These are phyloP conservation scores for Hagleromyces aurorensis DNA, from an alignment of 805 yeast species.

Conservation along the genomic window DNA sequence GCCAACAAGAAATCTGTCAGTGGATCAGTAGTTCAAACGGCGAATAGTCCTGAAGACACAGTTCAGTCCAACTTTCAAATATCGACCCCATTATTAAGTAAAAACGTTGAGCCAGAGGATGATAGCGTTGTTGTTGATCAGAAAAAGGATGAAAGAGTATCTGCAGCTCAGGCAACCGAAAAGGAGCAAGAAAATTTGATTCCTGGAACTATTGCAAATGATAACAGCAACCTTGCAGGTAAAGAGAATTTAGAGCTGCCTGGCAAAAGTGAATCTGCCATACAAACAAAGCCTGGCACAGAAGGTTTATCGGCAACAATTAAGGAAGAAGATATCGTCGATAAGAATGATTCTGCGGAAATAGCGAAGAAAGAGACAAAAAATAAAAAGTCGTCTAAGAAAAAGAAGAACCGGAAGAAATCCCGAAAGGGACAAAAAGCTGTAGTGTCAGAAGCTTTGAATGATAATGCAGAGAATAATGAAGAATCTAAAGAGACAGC, in stretches of 20 bases:
- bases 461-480: too few species aligned
- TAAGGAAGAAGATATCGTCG: slow-evolving; percentile 4
- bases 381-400: not conserved
- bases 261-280: not conserved
- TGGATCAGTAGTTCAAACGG: too few species aligned
- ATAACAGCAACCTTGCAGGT: slow-evolving; percentile 6
- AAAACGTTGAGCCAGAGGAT: slow-evolving; percentile 6
- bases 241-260: slow-evolving; percentile 4
- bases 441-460: too few species aligned
- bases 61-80: too few species aligned
- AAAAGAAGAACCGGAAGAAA: not conserved
- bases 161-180: slow-evolving; percentile 2
- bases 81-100: too few species aligned
- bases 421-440: too few species aligned
- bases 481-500: too few species aligned
- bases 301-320: slow-evolving; percentile 10
- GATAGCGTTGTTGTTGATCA: slow-evolving; percentile 9
- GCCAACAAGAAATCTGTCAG: too few species aligned
- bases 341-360: slow-evolving; percentile 5
- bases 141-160: slow-evolving; percentile 2
- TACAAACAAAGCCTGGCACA: not conserved
- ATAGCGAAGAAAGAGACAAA: slow-evolving; percentile 1
- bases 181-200: slow-evolving; percentile 8
- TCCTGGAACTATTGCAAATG: slow-evolving; percentile 10
- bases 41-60: too few species aligned